Evolutionary conservation across 2,329 filamentous ascomycete genomes (phyloP), one percentile per base, ranked within the genome.

Genomic region (Ophiostoma sp.): DNA sequence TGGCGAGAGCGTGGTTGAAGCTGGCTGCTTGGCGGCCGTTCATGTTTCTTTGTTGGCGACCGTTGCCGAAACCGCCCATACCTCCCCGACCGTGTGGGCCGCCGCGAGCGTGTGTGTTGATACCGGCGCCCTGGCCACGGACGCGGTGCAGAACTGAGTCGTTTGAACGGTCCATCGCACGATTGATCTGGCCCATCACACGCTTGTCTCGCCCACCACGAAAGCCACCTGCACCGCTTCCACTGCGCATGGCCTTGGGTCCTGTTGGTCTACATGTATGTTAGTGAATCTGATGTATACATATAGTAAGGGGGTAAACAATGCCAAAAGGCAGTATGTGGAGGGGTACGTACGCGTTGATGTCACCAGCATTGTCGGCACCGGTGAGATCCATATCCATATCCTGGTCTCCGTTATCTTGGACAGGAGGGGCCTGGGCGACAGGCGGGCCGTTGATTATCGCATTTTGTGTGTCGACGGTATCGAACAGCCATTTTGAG

Each of bases 161-260:
- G 77, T 86, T 85, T 48, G 87, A 86, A 75, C 95, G 91, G 78
- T 97, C 93, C 89, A 97, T 91, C 17, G 91, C 90, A 79, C 93
- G 93, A 80, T 92, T 90, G 80, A 97, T 88, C 77, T 98, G 94
- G 69, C 94, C 93, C 73, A 98, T 86, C 86, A 98, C 90, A 75
- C 93, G 90, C 81, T 94, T 94, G 74, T 93, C 92, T 77, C 93
- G 90, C 72, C 89, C 87, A 72, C 87, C 86, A 77, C 86, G 80
- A 59, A 82, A 79, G 74, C 80, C 74, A 78, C 74, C 82, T 71
- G 84, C 88, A 70, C 89, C 89, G 80, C 92, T 93, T 71, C 89
- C 89, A 80, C 92, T 93, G 79, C 96, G 92, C 94, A 98, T 97
- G 45, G 95, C 94, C 81, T 95, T 96, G 22, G 96, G 96, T 73